A percentile compares a stretch with the other conserved stretches of the same genome.
phyloP scores from a whole-genome alignment of 495 filamentous ascomycete species.

The Terfezia boudieri region DNA sequence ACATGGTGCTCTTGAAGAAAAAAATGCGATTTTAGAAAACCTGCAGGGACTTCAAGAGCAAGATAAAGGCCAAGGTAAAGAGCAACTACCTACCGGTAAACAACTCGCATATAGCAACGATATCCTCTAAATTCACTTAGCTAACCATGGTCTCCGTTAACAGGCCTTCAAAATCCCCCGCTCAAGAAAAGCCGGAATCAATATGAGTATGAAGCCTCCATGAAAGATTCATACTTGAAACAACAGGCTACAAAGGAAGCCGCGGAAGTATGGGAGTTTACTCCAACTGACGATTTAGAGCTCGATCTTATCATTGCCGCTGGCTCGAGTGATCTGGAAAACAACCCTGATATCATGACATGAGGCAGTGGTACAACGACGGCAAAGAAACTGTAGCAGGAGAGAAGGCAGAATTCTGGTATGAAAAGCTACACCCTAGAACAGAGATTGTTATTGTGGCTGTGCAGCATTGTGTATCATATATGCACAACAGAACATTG shows the following conservation, averaged over 20 bases:
- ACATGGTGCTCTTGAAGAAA: no score
- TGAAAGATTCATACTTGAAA: neutral
- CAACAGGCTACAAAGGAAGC: neutral
- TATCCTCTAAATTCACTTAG: neutral
- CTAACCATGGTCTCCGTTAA: neutral
- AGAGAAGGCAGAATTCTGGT: no score
- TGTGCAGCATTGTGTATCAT: no score
- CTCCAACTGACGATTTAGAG: conserved; percentile 3
- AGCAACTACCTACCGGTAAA: no score
- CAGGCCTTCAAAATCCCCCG: neutral
- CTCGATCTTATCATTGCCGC: conserved; percentile 4
- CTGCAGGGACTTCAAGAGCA: no score
- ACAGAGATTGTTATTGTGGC: no score
- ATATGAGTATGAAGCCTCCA: conserved; percentile 2
- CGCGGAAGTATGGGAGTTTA: neutral
- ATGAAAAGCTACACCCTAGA: no score
- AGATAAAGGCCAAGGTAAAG: no score
- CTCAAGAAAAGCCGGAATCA: neutral
- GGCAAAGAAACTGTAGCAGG: no score
- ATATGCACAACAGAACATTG: no score
- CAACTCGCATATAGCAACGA: neutral
- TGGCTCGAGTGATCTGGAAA: conserved; percentile 3
- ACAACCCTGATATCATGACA: neutral
- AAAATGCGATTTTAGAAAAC: no score
- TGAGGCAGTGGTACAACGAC: no score